Evolutionary conservation across 495 filamentous ascomycete species (phyloP), one percentile per base, ranked within the genome.

Genomic region (Aspergillus incahuasiensis): DNA sequence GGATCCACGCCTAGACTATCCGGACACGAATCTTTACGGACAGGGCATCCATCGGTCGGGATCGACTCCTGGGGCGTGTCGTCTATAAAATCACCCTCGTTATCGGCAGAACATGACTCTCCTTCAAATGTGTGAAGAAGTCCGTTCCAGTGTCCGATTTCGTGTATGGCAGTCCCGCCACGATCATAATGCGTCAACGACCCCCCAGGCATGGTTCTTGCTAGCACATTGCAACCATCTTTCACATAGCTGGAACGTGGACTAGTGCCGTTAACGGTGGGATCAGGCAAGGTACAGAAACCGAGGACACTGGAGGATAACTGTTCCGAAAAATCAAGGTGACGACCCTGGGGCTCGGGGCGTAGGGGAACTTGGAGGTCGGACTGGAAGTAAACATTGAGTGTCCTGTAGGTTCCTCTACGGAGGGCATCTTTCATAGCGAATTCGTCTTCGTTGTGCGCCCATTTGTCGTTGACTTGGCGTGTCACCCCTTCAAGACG

Each of bases 391-490:
- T 80, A 82, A 12, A 82, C 67, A 58, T 82, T 82, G 11, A 82
- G 61, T 5, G 74, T 75, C 28, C 52, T 56, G 57, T 82, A 82
- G 43, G 44, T 73, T 40, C 79, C 78, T 53, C 63, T 66, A 13
- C 86, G 83, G 2, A 92, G 77, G 5, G 81, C 74, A 5, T 82
- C 65, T 58, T 91, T 91, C 63, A 86, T 80, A 2, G 80, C 78
- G 2, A 77, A 56, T 32, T 86, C 86, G 34, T 86, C 80, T 13
- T 79, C 63, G 39, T 82, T 78, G n/a, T 80, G 77, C 24, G 90
- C 77, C 62, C 88, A 87, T 15, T 79, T 76, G 53, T 87, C 85
- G 63, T 87, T 90, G 60, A 89, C 76, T 12, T 85, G 87, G 55
- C 87, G 87, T 19, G 88, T 85, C 21, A 90, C 71, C 42, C 85